phyloP scores from a whole-genome alignment of 2,329 filamentous ascomycete species.

The Colletotrichum cuscutae region DNA sequence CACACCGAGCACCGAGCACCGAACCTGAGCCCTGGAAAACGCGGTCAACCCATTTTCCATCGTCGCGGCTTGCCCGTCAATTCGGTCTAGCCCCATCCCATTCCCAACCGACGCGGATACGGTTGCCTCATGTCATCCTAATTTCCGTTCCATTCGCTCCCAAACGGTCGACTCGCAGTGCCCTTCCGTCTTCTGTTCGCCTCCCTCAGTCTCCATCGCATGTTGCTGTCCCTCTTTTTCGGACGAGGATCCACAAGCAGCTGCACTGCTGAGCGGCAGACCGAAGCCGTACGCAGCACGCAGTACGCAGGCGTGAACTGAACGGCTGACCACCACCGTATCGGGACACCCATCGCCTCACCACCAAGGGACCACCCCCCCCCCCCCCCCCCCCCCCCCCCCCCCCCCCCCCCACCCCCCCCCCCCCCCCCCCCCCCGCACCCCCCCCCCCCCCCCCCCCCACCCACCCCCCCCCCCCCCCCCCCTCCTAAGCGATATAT shows the following conservation, averaged over 20 bases:
- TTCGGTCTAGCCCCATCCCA: slow-evolving; percentile 8
- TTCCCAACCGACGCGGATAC: slow-evolving; percentile 27
- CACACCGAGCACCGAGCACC: not conserved
- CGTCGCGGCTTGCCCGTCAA: not conserved
- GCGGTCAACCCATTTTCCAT: not conserved
- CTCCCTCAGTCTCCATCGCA: slow-evolving; percentile 7
- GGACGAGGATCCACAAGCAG: slow-evolving; percentile 31
- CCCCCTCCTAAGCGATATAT: slow-evolving; percentile 19
- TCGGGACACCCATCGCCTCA: slow-evolving; percentile 16
- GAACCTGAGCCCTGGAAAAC: not conserved
- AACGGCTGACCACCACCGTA: slow-evolving; percentile 21
- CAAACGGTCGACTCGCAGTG: slow-evolving; percentile 17
- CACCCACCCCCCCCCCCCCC: not conserved
- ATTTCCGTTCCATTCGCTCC: slow-evolving; percentile 25
- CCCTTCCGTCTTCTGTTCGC: slow-evolving; percentile 22
- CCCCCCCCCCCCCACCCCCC: not conserved
- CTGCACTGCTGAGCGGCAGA: slow-evolving; percentile 33
- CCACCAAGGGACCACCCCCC: not conserved
- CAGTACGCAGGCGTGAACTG: not conserved
- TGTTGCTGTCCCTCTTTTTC: slow-evolving; percentile 33
- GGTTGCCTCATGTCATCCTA: slow-evolving; percentile 33
- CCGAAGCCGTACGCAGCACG: slow-evolving; percentile 9
- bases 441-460: too few species aligned
- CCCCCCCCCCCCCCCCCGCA: too few species aligned
- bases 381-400: not conserved